phyloP scores from a whole-genome alignment of 1,284 basidiomycete species.

The Cryptococcus sp. region DNA sequence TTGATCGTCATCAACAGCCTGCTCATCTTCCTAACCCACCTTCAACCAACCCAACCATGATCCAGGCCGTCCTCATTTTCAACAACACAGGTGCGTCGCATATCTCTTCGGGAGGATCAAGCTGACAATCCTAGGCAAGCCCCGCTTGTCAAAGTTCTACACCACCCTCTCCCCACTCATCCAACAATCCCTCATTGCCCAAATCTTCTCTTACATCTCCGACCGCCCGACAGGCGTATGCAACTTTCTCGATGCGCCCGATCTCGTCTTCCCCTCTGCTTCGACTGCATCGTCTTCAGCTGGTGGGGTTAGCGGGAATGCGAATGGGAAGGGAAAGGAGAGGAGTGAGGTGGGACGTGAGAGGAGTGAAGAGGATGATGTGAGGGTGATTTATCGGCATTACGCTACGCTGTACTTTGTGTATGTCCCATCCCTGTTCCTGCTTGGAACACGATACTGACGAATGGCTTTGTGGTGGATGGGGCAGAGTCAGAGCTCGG shows the following conservation, averaged over 20 bases:
- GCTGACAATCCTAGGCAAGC: conserved; percentile 55
- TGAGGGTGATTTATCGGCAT: conserved; percentile 52
- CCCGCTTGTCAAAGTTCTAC: conserved; percentile 95
- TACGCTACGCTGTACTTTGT: conserved; percentile 97
- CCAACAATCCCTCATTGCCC: conserved; percentile 61
- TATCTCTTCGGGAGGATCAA: not conserved
- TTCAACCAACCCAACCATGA: conserved; percentile 2
- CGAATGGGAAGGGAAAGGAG: conserved; percentile 21
- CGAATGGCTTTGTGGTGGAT: conserved; percentile 72
- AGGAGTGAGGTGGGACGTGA: conserved; percentile 14
- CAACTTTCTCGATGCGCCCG: conserved; percentile 88
- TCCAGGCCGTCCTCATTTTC: conserved; percentile 7
- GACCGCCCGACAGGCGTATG: conserved; percentile 71
- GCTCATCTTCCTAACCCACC: not conserved
- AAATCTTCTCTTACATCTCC: conserved; percentile 78
- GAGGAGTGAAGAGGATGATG: conserved; percentile 42
- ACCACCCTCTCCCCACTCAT: conserved; percentile 70
- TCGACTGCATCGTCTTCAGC: conserved; percentile 4
- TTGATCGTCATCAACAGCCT: too few relatives aligned
- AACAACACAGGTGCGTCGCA: conserved; percentile 4
- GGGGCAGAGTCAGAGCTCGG: conserved; percentile 92
- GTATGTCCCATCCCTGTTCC: conserved; percentile 18
- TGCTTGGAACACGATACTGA: too few relatives aligned
- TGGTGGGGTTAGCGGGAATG: conserved; percentile 10
- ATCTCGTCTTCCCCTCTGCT: conserved; percentile 53